phyloP scores from a whole-genome alignment of 768 basidiomycete genomes.

The Gymnopilus junonius region DNA sequence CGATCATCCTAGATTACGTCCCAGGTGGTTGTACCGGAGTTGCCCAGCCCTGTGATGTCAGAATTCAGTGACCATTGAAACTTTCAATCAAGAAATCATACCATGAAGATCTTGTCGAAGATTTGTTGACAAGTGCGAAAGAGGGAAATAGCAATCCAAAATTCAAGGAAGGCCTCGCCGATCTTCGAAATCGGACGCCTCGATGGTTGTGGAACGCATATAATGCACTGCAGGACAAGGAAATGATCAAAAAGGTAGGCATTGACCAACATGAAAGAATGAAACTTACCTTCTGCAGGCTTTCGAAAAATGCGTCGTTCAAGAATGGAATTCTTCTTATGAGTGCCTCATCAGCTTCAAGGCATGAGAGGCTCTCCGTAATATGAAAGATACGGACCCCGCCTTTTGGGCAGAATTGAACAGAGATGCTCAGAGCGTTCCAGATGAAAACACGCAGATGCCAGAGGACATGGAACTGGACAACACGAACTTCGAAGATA shows the following conservation, averaged over 20 bases:
- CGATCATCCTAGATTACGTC: conserved; percentile 36
- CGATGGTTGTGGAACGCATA: conserved; percentile 36
- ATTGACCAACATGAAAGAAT: neutral
- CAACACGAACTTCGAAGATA: neutral
- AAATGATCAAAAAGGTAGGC: conserved; percentile 34
- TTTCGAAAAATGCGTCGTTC: conserved; percentile 22
- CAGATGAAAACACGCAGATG: neutral
- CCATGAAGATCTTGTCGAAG: conserved; percentile 38
- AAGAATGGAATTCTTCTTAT: conserved; percentile 29
- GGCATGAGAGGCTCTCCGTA: conserved; percentile 15
- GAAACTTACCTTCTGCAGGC: conserved; percentile 17
- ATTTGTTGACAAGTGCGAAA: conserved; percentile 24
- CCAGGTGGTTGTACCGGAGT: conserved; percentile 39
- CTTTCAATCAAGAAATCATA: conserved; percentile 31
- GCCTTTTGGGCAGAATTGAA: conserved; percentile 21
- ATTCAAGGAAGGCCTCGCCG: neutral
- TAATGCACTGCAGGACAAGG: conserved; percentile 26
- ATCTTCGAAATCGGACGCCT: conserved; percentile 28
- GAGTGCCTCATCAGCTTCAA: conserved; percentile 24
- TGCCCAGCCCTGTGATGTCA: conserved; percentile 38
- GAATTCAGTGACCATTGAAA: conserved; percentile 43
- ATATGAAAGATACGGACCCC: conserved; percentile 18
- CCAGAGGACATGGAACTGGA: neutral
- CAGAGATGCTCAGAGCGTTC: neutral
- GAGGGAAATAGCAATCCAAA: neutral